phyloP scores from a whole-genome alignment of 345 rosid species.

The Moricandia moricandioides region DNA sequence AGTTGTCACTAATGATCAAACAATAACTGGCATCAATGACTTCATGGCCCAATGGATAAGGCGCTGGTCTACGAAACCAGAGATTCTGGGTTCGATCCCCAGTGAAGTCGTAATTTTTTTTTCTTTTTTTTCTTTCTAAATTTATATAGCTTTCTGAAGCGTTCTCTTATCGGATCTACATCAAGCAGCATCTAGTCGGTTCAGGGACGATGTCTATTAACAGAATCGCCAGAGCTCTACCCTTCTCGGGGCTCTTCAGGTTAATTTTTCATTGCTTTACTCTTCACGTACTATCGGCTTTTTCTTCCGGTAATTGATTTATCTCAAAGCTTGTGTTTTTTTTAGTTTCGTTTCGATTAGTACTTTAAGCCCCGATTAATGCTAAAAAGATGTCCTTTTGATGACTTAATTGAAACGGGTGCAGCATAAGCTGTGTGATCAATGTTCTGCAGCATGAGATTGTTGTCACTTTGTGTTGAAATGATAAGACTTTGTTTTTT shows the following conservation, averaged over 20 bases:
- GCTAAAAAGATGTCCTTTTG: neutral
- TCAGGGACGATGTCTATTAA: constrained; percentile 36
- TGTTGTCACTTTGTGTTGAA: neutral
- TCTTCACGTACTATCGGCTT: too few relatives aligned
- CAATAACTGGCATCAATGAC: neutral
- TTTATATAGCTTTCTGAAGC: neutral
- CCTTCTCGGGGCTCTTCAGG: constrained; percentile 66
- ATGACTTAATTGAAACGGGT: neutral
- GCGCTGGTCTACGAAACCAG: constrained; percentile 96
- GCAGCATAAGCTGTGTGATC: neutral
- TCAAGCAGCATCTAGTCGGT: neutral
- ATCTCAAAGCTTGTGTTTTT: neutral
- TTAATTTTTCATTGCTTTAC: constrained; percentile 16
- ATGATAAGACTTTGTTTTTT: neutral
- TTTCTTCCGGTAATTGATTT: too few relatives aligned
- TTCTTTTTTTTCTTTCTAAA: neutral
- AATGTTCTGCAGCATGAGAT: neutral
- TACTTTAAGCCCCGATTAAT: neutral
- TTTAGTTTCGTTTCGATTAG: neutral
- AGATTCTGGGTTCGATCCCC: constrained; percentile 91
- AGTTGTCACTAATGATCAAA: too few relatives aligned
- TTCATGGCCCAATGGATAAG: constrained; percentile 69
- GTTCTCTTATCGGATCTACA: neutral
- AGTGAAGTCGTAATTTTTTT: constrained; percentile 48
- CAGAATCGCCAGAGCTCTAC: constrained; percentile 49